These are phyloP conservation scores for Lentinus tigrinus DNA, from an alignment of 768 basidiomycete species.

Conservation along the genomic window DNA sequence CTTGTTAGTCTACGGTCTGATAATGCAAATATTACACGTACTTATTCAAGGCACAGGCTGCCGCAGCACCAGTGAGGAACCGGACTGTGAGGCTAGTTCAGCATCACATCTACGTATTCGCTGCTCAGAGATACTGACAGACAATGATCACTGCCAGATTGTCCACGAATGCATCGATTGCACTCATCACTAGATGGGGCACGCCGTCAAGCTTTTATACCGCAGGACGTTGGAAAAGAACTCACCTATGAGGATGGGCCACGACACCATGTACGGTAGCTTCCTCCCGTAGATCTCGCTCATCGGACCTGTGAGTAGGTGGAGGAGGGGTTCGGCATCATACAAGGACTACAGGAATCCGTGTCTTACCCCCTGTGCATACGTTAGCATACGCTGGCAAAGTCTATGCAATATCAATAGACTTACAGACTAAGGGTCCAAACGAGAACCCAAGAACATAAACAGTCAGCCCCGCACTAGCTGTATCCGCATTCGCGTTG, in stretches of 20 bases:
- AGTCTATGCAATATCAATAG: not conserved
- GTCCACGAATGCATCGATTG: slow-evolving; percentile 8
- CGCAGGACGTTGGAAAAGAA: not conserved
- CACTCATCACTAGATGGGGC: not conserved
- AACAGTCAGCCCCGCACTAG: slow-evolving; percentile 22
- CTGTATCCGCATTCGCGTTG: slow-evolving; percentile 14
- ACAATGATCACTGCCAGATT: slow-evolving; percentile 17
- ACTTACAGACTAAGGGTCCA: slow-evolving; percentile 21
- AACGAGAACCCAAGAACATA: slow-evolving; percentile 24
- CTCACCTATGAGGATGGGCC: slow-evolving; percentile 19
- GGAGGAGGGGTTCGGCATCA: not conserved
- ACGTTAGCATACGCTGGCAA: not conserved
- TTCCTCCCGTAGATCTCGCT: slow-evolving; percentile 17
- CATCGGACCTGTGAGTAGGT: slow-evolving; percentile 8
- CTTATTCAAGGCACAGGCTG: slow-evolving; percentile 18
- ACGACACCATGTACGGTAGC: slow-evolving; percentile 12
- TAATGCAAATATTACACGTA: not conserved
- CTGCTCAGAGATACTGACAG: slow-evolving; percentile 1
- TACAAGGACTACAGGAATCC: not conserved
- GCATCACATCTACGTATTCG: not conserved
- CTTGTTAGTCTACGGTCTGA: not conserved
- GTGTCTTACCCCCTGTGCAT: slow-evolving; percentile 8
- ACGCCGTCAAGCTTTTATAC: too few species aligned
- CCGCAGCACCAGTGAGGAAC: slow-evolving; percentile 15
- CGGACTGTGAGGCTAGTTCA: slow-evolving; percentile 9